Evolutionary conservation across 805 yeast species (phyloP), one percentile per base, ranked within the genome.

Genomic region (Sugiyamaella lignohabitans): DNA sequence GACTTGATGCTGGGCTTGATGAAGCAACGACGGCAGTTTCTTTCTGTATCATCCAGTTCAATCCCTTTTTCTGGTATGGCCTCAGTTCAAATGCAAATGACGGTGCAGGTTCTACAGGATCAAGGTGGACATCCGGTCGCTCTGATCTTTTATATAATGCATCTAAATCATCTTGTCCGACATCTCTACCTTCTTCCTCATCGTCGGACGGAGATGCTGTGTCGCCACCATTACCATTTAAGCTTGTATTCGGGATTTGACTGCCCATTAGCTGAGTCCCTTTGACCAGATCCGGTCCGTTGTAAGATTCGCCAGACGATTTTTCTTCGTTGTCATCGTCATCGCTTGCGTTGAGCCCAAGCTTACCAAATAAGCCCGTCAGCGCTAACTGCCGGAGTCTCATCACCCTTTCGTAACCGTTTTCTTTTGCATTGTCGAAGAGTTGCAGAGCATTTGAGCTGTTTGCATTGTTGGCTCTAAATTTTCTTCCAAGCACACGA

Each of bases 1-100:
- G 32, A 27, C 32, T 27, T 22, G 47, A 57, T 51, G 47, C 47
- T 54, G n/a, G 64, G 73, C 52, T 82, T 88, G 35, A 76, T 72
- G n/a, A n/a, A n/a, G n/a, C n/a, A 8, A 27, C 14, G 14, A 27
- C 14, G 14, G 32, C 11, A 14, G 11, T 27, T 59, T 88, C 96
- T 47, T 91, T 70, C 27, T 79, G 73, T n/a, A 87, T 65, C 91
- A 88, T 82, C 96, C 96, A 88, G 1, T 89, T 78, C 24, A 87
- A 65, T 0, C 95, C 96, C 56, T 82, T 87, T 51, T 76, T 80
- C 63, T 91, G 98, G 61, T 91, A 91, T 1, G 79, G 75, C 47
- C 95, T 69, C 42, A 91, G 65, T 1, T 68, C 67, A 42, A 89
- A 55, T 5, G 70, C 70, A 57, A 88, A 84, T 1, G 70, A 56